A percentile compares a stretch with the other conserved stretches of the same genome.
phyloP scores from a whole-genome alignment of 1,139 yeast genomes.

The Yamadazyma conglobata region DNA sequence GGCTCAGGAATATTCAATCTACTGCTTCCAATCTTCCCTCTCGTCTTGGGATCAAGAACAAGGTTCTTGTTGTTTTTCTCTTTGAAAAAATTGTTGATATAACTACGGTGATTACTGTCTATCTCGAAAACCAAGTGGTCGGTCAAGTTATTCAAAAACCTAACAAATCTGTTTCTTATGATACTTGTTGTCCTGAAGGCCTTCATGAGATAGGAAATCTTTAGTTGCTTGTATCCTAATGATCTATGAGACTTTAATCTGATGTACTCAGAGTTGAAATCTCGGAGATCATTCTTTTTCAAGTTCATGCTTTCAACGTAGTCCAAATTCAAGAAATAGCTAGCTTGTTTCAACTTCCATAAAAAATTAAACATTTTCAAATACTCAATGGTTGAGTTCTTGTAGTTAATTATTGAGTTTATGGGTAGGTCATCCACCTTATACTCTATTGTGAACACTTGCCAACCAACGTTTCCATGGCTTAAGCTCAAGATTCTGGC shows the following conservation, averaged over 20 bases:
- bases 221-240: slow-evolving; percentile 19
- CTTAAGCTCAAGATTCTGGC: slow-evolving; percentile 70
- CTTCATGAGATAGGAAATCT: slow-evolving; percentile 26
- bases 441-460: slow-evolving; percentile 86
- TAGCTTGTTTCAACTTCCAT: slow-evolving; percentile 72
- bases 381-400: slow-evolving; percentile 51
- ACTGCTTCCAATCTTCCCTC: slow-evolving; percentile 15
- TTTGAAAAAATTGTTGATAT: slow-evolving; percentile 13
- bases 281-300: slow-evolving; percentile 32
- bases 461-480: slow-evolving; percentile 80
- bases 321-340: slow-evolving; percentile 46
- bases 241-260: slow-evolving; percentile 2
- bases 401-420: slow-evolving; percentile 36
- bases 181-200: slow-evolving; percentile 39
- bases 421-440: slow-evolving; percentile 58
- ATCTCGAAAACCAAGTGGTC: slow-evolving; percentile 47
- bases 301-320: slow-evolving; percentile 32
- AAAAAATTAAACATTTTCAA: slow-evolving; percentile 79
- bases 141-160: slow-evolving; percentile 42
- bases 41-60: slow-evolving; percentile 12
- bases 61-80: slow-evolving; percentile 16
- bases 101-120: slow-evolving; percentile 36
- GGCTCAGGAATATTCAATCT: slow-evolving; percentile 10
- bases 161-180: slow-evolving; percentile 43
- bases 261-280: slow-evolving; percentile 16